Evolutionary conservation across 2,329 filamentous ascomycete species (phyloP).

Genomic region (Curvularia hawaiiensis): DNA sequence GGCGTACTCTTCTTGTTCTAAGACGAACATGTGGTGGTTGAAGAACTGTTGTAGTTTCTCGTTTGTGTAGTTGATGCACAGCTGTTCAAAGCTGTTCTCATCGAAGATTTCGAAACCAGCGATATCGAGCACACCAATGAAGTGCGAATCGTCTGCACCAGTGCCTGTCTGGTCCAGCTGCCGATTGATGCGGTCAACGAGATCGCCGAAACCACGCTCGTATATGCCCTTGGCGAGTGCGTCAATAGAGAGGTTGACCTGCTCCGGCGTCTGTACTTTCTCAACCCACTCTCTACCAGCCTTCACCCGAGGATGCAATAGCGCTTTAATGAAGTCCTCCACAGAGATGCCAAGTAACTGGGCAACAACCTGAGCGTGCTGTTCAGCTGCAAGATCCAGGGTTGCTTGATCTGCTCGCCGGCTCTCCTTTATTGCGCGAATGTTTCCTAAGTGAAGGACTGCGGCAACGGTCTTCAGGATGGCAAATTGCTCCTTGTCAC

Average conservation of each 20-base stretch:
- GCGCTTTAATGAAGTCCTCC: constrained; percentile 84
- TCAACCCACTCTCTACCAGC: constrained; percentile 98
- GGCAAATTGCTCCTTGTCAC: constrained; percentile 78
- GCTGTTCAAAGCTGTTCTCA: constrained; percentile 97
- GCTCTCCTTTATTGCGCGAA: constrained; percentile 88
- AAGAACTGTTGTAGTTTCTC: constrained; percentile 99
- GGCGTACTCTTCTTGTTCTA: constrained; percentile 98
- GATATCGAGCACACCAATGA: constrained; percentile 98
- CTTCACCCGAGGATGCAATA: constrained; percentile 92
- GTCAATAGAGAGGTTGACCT: constrained; percentile 87
- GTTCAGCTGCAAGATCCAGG: constrained; percentile 74
- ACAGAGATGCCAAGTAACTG: constrained; percentile 80
- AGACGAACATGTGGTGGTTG: constrained; percentile 99
- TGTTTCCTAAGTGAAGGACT: constrained; percentile 91
- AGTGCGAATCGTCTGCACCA: constrained; percentile 85
- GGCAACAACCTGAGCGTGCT: constrained; percentile 79
- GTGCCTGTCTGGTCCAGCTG: constrained; percentile 87
- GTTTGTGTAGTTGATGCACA: constrained; percentile 99
- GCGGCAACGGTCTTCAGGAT: constrained; percentile 89
- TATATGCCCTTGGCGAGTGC: constrained; percentile 97
- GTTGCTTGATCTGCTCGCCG: constrained; percentile 89
- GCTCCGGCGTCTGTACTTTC: constrained; percentile 96
- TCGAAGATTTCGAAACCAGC: constrained; percentile 99
- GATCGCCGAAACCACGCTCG: constrained; percentile 90
- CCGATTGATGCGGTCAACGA: constrained; percentile 88